Percentiles rank a stretch among this genome's conserved stretches.
Evolutionary conservation across 345 rosid species (phyloP).

Genomic region (Xanthoceras sorbifolium): DNA sequence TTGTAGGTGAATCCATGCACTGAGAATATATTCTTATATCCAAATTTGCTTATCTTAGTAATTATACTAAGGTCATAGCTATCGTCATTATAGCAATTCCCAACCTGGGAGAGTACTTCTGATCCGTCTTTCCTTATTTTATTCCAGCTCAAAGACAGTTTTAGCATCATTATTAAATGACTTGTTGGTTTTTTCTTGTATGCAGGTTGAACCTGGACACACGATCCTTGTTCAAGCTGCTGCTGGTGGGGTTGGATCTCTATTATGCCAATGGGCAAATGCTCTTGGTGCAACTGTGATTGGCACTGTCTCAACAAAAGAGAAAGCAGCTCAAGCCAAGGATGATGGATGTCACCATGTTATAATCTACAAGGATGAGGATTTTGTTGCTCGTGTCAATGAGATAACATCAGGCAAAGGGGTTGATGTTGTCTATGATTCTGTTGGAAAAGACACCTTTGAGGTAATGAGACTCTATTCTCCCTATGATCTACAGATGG

Average conservation of each 20-base stretch:
- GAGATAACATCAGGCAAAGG: constrained; percentile 83
- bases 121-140: background rate
- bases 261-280: constrained; percentile 91
- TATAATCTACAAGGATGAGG: constrained; percentile 73
- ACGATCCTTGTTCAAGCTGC: constrained; percentile 87
- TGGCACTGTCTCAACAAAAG: constrained; percentile 81
- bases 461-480: constrained; percentile 45
- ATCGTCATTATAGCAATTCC: background rate
- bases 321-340: constrained; percentile 91
- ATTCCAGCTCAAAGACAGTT: background rate
- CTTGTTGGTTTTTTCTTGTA: constrained; percentile 1
- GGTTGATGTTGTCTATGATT: constrained; percentile 87
- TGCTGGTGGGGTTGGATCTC: constrained; percentile 94
- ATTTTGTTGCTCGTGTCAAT: constrained; percentile 71
- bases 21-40: background rate
- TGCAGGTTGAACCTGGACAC: constrained; percentile 77
- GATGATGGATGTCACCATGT: constrained; percentile 95
- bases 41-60: background rate
- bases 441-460: constrained; percentile 89
- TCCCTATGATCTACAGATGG: background rate
- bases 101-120: background rate
- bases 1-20: background rate
- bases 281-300: constrained; percentile 88
- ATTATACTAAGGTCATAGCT: background rate
- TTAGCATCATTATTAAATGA: constrained; percentile 3